Conservation (phyloP, 2,329 filamentous ascomycete species). For the Clonostachys byssicola region DNA sequence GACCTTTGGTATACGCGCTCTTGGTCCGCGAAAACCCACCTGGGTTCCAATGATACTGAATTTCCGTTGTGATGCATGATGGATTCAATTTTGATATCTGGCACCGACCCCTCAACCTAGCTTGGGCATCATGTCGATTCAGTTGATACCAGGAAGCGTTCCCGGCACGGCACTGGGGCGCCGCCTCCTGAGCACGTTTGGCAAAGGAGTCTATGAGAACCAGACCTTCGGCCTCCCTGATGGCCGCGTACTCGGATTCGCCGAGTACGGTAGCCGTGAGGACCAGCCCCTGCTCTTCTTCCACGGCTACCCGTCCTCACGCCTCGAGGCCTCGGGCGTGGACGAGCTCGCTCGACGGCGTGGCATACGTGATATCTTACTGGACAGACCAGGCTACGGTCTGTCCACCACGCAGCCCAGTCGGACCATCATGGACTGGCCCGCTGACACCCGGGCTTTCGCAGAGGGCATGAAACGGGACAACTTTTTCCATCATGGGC, state of each 20-base stretch:
- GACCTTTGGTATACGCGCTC: too few relatives aligned
- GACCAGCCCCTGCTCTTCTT: slow-evolving; percentile 30
- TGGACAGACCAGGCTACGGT: slow-evolving; percentile 37
- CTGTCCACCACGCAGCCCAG: slow-evolving; percentile 26
- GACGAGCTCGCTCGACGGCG: slow-evolving; percentile 15
- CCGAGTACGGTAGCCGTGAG: slow-evolving; percentile 25
- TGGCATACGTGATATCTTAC: slow-evolving; percentile 24
- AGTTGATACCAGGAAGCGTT: too few relatives aligned
- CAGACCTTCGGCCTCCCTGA: slow-evolving; percentile 28
- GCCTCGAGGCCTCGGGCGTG: slow-evolving; percentile 24
- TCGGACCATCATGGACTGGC: slow-evolving; percentile 24
- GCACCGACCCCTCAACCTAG: too few relatives aligned
- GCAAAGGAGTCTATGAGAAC: background rate
- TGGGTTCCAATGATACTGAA: too few relatives aligned
- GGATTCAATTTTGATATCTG: too few relatives aligned
- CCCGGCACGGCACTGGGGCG: too few relatives aligned
- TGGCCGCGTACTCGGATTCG: slow-evolving; percentile 32
- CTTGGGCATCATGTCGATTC: too few relatives aligned
- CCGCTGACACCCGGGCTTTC: slow-evolving; percentile 22
- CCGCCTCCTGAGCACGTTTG: too few relatives aligned
- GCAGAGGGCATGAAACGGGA: slow-evolving; percentile 13
- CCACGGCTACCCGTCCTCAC: slow-evolving; percentile 35
- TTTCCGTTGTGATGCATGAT: too few relatives aligned
- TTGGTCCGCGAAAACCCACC: too few relatives aligned
- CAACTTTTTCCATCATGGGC: slow-evolving; percentile 26